A percentile compares a stretch with the other conserved stretches of the same genome.
These are phyloP conservation scores for Amaranthus cruentus DNA, from an alignment of 148 eudicot genomes.

Conservation along the genomic window DNA sequence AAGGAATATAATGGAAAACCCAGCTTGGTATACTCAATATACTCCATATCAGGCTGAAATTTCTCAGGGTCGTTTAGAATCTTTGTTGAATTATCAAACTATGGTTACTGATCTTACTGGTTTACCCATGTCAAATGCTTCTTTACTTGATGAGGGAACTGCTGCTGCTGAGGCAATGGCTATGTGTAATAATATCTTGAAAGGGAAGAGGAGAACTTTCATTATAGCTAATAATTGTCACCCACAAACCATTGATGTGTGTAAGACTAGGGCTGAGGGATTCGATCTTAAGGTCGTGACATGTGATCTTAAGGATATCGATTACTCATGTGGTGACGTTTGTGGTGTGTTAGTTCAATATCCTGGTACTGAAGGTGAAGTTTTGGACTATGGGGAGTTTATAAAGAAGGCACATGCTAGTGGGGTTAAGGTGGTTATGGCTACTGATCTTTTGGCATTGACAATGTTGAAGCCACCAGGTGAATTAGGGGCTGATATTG, in stretches of 20 bases:
- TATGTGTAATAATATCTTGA: constrained; percentile 83
- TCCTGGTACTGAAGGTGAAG: constrained; percentile 93
- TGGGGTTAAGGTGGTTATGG: constrained; percentile 96
- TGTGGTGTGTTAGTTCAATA: constrained; percentile 94
- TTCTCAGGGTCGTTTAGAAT: constrained; percentile 86
- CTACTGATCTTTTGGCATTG: constrained; percentile 85
- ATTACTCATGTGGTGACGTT: constrained; percentile 74
- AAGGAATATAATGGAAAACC: constrained; percentile 91
- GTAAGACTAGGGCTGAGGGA: constrained; percentile 85
- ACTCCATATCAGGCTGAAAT: constrained; percentile 98
- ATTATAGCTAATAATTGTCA: constrained; percentile 82
- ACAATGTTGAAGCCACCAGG: constrained; percentile 93
- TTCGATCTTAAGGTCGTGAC: constrained; percentile 67
- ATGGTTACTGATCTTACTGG: constrained; percentile 86
- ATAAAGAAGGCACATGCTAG: constrained; percentile 78
- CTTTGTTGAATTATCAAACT: constrained; percentile 76
- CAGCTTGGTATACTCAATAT: constrained; percentile 95
- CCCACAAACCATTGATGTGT: constrained; percentile 82
- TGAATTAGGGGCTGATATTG: constrained; percentile 86
- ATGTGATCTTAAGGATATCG: constrained; percentile 58
- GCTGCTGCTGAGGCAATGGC: constrained; percentile 99
- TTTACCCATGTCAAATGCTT: constrained; percentile 90
- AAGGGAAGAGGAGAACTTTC: constrained; percentile 87
- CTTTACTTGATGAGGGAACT: constrained; percentile 87
- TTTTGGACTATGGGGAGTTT: constrained; percentile 81